Evolutionary conservation across 176 grass and related monocot species (phyloP), one percentile per base, ranked within the genome.

Genomic region (Carex scoparia): DNA sequence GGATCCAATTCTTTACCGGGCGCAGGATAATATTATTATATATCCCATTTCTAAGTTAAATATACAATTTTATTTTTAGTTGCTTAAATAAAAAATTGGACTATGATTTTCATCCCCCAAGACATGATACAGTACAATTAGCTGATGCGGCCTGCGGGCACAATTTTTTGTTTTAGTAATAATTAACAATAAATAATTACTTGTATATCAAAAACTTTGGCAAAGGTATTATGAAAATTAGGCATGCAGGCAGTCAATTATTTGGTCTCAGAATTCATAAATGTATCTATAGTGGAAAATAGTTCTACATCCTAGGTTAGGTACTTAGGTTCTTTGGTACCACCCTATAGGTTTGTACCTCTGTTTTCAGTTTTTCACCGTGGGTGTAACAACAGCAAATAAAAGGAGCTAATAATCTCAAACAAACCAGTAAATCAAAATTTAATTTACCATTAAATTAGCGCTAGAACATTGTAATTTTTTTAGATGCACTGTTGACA

Each of bases 241-340:
- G 3, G 46, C 46, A 74, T 55, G 72, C 19, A 55, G 19, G 30
- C 9, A 75, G 54, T 75, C 13, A 70, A 65, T 65, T 65, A 68
- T 35, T 14, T 55, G 48, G 73, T 56, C 73, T 53, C 23, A 12
- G 44, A 15, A 5, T 16, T 77, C 11, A 79, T 79, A 79, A 79
- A 79, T 79, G 74, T 35, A 79, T 35, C 73, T 56, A 56, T 18
- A 79, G 51, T 79, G 12, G 74, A 35, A 79, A 79, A 79, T 79
- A 79, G 74, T 57, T 76, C 74, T 79, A 79, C 74, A 79, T 79
- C 74, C 74, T 79, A 58, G 74, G 74, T 79, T 58, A 58, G 74
- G 51, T 78, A 33, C 28, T 79, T 58, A 58, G 74, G 51, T 78
- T 57, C 28, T 58, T 35, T 35, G 74, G 74, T 58, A 58, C 51